Evolutionary conservation across 192 early-diverging fungal species (phyloP), one percentile per base, ranked within the genome.

Genomic region (Phycomyces nitens): DNA sequence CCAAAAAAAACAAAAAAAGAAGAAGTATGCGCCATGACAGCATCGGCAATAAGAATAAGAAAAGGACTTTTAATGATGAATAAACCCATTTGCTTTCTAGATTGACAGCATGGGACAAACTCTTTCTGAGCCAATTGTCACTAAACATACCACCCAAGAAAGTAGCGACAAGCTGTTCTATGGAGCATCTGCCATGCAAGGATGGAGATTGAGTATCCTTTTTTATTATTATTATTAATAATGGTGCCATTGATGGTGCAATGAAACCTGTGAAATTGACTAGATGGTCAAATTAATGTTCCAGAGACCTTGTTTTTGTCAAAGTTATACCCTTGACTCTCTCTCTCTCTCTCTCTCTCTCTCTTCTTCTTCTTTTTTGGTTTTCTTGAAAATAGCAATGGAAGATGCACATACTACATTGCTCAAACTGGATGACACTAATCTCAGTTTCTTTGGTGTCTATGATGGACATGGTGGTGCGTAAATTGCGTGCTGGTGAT

Each of bases 401-500:
- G 96, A 99, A 78, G 96, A 99, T 75, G 93, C 94, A 21, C 96
- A 99, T 79, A 91, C 95, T 23, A 92, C 93, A 40, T 62, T 93
- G 55, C 79, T 92, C 27, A 84, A 83, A 51, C 62, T 95, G 18
- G 77, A 77, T 15, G 83, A 80, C 23, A 82, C 82, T 44, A 77
- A 84, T 51, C 69, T 75, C 20, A 91, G 92, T 20, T 97, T 95
- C 77, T 99, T 97, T 83, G 92, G 86, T 6, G 96, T 99, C 15
- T 99, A 87, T 75, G 96, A 99, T 74, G 96, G 96, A 9, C 96
- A 99, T 72, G 96, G 96, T 68, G 91, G 91, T 69, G n/a, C 51
- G n/a, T 52, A 43, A 23, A 18, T 40, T 34, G 51, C 9, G n/a
- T n/a, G n/a, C n/a, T n/a, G n/a, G n/a, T n/a, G n/a, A n/a, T n/a